Evolutionary conservation across 768 basidiomycete species (phyloP), one percentile per base, ranked within the genome.

Genomic region (Suillus bovinus): DNA sequence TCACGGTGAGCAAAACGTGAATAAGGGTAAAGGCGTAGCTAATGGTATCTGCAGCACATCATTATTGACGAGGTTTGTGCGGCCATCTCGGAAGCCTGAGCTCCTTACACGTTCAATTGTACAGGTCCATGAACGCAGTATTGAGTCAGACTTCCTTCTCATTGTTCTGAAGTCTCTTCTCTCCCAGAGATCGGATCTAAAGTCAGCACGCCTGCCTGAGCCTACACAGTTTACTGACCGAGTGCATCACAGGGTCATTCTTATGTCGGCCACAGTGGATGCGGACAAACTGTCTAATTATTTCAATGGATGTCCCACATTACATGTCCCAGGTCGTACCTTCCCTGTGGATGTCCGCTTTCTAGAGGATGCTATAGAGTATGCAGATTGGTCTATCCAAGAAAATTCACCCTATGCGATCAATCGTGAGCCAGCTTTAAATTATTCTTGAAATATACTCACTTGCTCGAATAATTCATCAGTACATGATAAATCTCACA

Each of bases 211-310:
- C 14, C 33, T 13, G 42, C 50, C n/a, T 2, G 7, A 57, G 6
- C 24, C 53, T 31, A 46, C 7, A 24, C 34, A 36, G 52, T 22
- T 57, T 22, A 20, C 22, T n/a, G 61, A 73, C 38, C 62, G 14
- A 52, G 34, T 11, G 53, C 20, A 62, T 57, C 17, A 33, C 61
- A 95, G 93, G 75, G 86, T 99, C 44, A 85, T 98, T 17, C 82
- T 99, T 53, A 99, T 99, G 96, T 96, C 94, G 36, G 96, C 97
- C 1, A 99, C 97, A 0, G 81, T 97, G 29, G 94, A 99, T 67
- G 88, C 93, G 1, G 88, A 92, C 60, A 95, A 95, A 78, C 86
- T 99, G 44, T 91, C 95, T 13, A 77, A 75, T 16, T 98, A 89
- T 73, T 97, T 99, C 71, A 92, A 89, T n/a, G 85, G 86, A 52